Evolutionary conservation across 75 land plant species (phyloP), one percentile per base, ranked within the genome.

Genomic region (Chamaecyparis obtusa): DNA sequence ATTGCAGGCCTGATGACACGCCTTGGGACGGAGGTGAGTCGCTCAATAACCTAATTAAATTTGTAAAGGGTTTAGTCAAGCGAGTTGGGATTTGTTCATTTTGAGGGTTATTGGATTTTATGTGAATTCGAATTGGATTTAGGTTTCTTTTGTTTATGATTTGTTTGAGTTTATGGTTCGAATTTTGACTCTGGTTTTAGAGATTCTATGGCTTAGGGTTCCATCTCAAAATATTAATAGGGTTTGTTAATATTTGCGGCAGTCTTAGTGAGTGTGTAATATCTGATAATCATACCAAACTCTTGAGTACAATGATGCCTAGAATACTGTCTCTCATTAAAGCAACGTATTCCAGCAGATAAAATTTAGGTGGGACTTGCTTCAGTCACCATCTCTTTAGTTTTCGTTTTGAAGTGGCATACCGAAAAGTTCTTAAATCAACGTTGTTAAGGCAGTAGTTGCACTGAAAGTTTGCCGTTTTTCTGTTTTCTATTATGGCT

Each of bases 1-100:
- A 49, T n/a, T 87, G 94, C 96, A 97, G 99, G 54, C 99, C 99
- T 24, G 99, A 97, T 94, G 99, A 97, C 85, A 96, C 99, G 78
- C 99, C 99, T 44, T 97, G 99, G 99, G 99, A 97, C 85, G 99
- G 99, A 95, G 99, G 99, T 97, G 82, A 87, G 94, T 36, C 51
- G 13, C 48, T 19, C 15, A 39, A 30, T 30, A 14, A 37, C 87
- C 35, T 35, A 37, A 37, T 35, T 49, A 17, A 24, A 24, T 57
- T 57, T 21, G 4, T 33, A 51, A 14, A 27, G 86, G 86, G 55
- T 83, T 83, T 87, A 83, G 48, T 83, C 16, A 5, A 8, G 56
- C 5, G 85, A 27, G 24, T 9, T 84, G 48, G 24, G 14, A 14
- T 84, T 7, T 16, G 46, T 0, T 13, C 17, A 24, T 72, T 14